phyloP scores from a whole-genome alignment of 139 green algal genomes.

The Haematococcus lacustris region DNA sequence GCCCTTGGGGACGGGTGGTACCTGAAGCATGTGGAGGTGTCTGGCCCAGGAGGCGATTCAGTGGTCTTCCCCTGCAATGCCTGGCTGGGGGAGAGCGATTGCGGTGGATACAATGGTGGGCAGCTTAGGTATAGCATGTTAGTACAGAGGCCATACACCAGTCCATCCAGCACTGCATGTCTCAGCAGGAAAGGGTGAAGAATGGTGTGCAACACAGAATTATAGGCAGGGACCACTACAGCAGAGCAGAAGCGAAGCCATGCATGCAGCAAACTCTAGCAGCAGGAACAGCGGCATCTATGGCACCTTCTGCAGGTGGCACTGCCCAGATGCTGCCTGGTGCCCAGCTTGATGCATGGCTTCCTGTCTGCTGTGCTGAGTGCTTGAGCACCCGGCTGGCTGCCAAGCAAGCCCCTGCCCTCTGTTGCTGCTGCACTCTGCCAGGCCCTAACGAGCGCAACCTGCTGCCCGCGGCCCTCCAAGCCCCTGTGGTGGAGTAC shows the following conservation, averaged over 20 bases:
- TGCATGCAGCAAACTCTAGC: not conserved
- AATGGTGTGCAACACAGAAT: too few relatives aligned
- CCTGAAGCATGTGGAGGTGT: slow-evolving; percentile 52
- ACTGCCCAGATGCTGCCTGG: too few relatives aligned
- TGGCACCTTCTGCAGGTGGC: not conserved
- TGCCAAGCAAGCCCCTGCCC: not conserved
- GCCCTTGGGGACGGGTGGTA: slow-evolving; percentile 59
- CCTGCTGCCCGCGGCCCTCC: slow-evolving; percentile 36
- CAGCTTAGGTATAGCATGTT: not conserved
- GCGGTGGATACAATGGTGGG: slow-evolving; percentile 43
- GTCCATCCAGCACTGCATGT: too few relatives aligned
- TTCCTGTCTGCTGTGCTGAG: too few relatives aligned
- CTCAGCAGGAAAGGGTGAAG: too few relatives aligned
- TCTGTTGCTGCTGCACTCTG: too few relatives aligned
- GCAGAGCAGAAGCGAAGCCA: not conserved
- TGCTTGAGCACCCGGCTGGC: not conserved
- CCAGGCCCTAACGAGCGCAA: slow-evolving; percentile 58
- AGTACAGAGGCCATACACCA: too few relatives aligned
- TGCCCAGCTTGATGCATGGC: too few relatives aligned
- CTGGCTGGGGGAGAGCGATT: slow-evolving; percentile 78
- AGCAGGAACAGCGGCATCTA: not conserved
- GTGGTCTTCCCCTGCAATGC: slow-evolving; percentile 73
- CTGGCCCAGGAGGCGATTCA: slow-evolving; percentile 29
- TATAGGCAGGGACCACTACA: too few relatives aligned
- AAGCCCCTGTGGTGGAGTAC: not conserved